Percentiles rank a stretch among this genome's conserved stretches.
phyloP scores from a whole-genome alignment of 1,139 yeast species.

The Nematodospora anomalae region DNA sequence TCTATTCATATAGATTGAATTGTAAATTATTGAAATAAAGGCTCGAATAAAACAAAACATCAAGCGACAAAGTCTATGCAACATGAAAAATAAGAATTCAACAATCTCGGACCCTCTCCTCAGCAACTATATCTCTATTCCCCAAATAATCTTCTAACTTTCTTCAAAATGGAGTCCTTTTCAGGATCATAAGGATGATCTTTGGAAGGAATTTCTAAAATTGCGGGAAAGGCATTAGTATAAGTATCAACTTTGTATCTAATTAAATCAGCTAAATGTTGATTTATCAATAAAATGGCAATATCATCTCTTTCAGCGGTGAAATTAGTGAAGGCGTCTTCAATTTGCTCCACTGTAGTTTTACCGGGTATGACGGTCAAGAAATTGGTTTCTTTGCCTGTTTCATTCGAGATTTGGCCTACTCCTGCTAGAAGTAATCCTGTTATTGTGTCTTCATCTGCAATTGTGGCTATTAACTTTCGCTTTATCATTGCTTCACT shows the following conservation, averaged over 20 bases:
- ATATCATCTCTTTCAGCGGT: slow-evolving; percentile 81
- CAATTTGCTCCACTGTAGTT: slow-evolving; percentile 75
- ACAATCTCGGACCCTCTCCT: too few relatives aligned
- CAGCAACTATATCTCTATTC: slow-evolving; percentile 64
- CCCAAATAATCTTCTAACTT: slow-evolving; percentile 92
- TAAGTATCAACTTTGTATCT: slow-evolving; percentile 79
- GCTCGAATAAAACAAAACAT: too few relatives aligned
- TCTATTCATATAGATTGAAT: too few relatives aligned
- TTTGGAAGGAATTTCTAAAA: slow-evolving; percentile 94
- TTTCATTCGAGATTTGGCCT: slow-evolving; percentile 74
- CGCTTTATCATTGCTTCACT: slow-evolving; percentile 59
- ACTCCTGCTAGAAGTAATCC: slow-evolving; percentile 95
- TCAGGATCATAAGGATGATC: slow-evolving; percentile 99
- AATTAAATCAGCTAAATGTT: slow-evolving; percentile 90
- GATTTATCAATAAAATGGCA: slow-evolving; percentile 90
- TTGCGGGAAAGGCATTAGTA: slow-evolving; percentile 93
- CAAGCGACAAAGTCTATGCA: slow-evolving; percentile 2
- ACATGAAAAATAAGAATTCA: slow-evolving; percentile 1
- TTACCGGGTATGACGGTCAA: slow-evolving; percentile 76
- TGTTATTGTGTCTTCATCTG: slow-evolving; percentile 96
- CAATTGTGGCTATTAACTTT: slow-evolving; percentile 84
- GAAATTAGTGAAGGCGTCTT: slow-evolving; percentile 70
- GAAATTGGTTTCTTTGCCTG: slow-evolving; percentile 76
- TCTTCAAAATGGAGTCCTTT: slow-evolving; percentile 91
- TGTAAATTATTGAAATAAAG: too few relatives aligned